These are phyloP conservation scores for Metarhizium anisopliae DNA, from an alignment of 2,329 filamentous ascomycete species.

Conservation along the genomic window DNA sequence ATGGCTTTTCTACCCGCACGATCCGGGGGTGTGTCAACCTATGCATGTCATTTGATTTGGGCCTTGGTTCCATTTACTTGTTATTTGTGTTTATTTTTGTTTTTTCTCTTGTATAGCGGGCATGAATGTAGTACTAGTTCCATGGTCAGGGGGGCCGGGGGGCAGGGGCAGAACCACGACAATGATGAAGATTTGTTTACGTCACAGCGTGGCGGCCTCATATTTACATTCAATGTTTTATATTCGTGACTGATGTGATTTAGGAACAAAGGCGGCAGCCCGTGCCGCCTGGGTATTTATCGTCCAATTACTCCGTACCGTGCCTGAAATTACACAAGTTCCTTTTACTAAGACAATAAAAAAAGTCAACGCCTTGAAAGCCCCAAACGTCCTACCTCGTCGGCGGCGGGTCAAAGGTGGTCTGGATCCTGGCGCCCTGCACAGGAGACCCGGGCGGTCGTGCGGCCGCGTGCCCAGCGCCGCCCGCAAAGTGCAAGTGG, in stretches of 20 bases:
- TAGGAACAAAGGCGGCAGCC: too few relatives aligned
- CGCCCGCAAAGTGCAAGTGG: too few relatives aligned
- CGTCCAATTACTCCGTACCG: too few relatives aligned
- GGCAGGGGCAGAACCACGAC: neutral
- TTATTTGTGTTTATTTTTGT: constrained; percentile 3
- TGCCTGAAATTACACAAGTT: too few relatives aligned
- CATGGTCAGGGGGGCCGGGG: neutral
- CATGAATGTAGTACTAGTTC: constrained; percentile 4
- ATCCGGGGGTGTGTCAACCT: neutral
- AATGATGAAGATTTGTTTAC: neutral
- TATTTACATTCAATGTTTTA: too few relatives aligned
- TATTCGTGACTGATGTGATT: too few relatives aligned
- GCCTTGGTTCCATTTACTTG: neutral
- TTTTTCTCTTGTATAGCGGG: constrained; percentile 10
- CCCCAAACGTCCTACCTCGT: constrained; percentile 7
- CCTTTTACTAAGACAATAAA: too few relatives aligned
- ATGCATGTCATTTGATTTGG: neutral
- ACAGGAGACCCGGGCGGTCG: constrained; percentile 23
- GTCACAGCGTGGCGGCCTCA: neutral
- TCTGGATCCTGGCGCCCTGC: constrained; percentile 26
- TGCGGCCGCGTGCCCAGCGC: neutral
- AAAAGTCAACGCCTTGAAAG: too few relatives aligned
- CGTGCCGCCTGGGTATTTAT: too few relatives aligned
- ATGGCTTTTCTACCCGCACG: constrained; percentile 3
- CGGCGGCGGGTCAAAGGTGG: constrained; percentile 31